Evolutionary conservation across 192 early-diverging fungal genomes (phyloP), one percentile per base, ranked within the genome.

Genomic region (Chytriomyces sp.): DNA sequence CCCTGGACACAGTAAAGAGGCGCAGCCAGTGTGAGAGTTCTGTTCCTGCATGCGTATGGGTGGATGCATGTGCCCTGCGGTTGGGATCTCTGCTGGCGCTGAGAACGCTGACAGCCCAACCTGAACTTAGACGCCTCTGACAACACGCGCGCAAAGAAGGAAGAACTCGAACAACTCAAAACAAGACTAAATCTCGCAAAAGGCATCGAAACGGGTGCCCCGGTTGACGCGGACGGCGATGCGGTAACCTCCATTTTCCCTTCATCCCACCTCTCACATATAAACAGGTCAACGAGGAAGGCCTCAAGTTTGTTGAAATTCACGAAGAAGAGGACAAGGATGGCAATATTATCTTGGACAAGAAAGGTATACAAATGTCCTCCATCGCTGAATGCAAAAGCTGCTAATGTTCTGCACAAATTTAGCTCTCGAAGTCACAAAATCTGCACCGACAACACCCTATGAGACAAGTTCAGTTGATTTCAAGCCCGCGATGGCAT

Each of bases 271-370:
- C 17, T 25, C 17, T 62, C 44, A 17, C n/a, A 22, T 10, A 52
- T 32, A 44, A 49, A 37, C 49, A 90, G 86, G 68, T 89, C 41
- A 93, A 92, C 66, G 92, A 93, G 72, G 91, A 92, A 66, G 92
- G 91, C 14, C 70, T 89, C 37, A 87, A 86, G 25, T 89, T 89
- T 65, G 86, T 93, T 26, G 92, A 93, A 28, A 93, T 93, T 62
- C 77, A 81, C 5, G 91, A 93, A 67, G 83, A 82, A 44, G 83
- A 85, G 25, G 82, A 85, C 8, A 83, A 88, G 26, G 69, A 81
- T 4, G 56, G 81, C 44, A 75, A 38, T 36, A 33, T 71, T 40
- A 33, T 38, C 31, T 63, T 31, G 6, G 72, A 64, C 58, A 31
- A 57, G 26, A 53, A 52, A 37, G 44, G 57, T 59, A 31, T 55